Percentiles rank a stretch among this genome's conserved stretches.
Evolutionary conservation across 768 basidiomycete genomes (phyloP).

Genomic region (button mushroom (Agaricus bisporus)): DNA sequence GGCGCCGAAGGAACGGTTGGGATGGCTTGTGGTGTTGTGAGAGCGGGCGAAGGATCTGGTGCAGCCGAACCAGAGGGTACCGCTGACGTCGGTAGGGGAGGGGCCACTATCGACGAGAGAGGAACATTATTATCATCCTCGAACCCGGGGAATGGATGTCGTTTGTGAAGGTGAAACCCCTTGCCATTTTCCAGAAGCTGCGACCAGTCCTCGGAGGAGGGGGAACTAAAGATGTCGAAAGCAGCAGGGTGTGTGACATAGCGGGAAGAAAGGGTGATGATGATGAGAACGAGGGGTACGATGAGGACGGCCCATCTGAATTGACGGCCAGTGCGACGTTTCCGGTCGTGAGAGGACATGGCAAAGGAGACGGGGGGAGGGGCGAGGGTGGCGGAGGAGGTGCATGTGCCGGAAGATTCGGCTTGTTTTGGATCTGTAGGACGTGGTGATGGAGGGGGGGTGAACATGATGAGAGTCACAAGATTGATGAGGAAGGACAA

Average conservation of each 20-base stretch:
- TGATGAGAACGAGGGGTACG: constrained; percentile 48
- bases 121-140: not conserved
- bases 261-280: constrained; percentile 48
- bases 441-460: constrained; percentile 28
- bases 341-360: constrained; percentile 19
- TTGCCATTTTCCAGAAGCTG: constrained; percentile 2
- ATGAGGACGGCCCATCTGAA: constrained; percentile 47
- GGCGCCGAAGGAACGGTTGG: constrained; percentile 46
- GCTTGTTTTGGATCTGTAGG: constrained; percentile 9
- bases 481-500: not conserved
- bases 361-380: constrained; percentile 4
- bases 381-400: not conserved
- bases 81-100: not conserved
- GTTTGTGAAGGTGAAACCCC: constrained; percentile 37
- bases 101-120: too few relatives aligned
- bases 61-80: constrained; percentile 9
- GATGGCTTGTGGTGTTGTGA: constrained; percentile 19
- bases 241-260: constrained; percentile 42
- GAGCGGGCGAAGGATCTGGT: constrained; percentile 15
- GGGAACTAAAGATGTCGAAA: constrained; percentile 33
- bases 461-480: constrained; percentile 22
- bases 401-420: not conserved
- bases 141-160: constrained; percentile 26
- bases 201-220: constrained; percentile 16
- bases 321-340: constrained; percentile 38